Base-by-base conservation (phyloP, 2,329 filamentous ascomycete species). In the Xylariaceae sp. region DNA sequence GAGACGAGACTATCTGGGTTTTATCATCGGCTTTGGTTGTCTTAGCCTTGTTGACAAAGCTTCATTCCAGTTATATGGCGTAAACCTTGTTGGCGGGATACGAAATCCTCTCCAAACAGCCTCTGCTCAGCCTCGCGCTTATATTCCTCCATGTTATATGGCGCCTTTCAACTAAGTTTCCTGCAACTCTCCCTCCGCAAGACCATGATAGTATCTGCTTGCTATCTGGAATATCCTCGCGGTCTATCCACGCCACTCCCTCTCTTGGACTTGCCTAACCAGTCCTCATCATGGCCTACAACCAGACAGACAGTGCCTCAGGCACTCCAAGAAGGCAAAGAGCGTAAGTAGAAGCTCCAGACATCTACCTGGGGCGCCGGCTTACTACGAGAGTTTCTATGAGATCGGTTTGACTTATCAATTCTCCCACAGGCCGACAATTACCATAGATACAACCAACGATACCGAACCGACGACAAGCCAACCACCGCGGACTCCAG, bases 391-490 rank as follows among this genome's bases (percentile, higher is more conserved):
- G 16, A 16, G 14, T 27, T 45, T 27, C 22, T 22, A 14, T 16
- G 19, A 37, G 6, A 32, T n/a, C 16, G 35, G 22, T 49, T 51
- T 34, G 51, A 52, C 47, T 40, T 32, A 37, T 37, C 21, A 39
- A 19, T 19, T 14, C 27, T n/a, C 29, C 4, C 34, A 5, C 42
- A 64, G 62, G 37, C 64, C 64, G 50, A 67, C 64, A 34, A 67
- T 67, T 40, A 67, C 64, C n/a, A 64, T 67, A 45, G 60, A 67
- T 45, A 66, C 63, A 22, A 64, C 62, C 7, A 63, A 57, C 38
- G 60, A 61, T 44, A 53, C 46, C 23, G 55, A 63, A 23, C 50
- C 56, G 21, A 29, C 52, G n/a, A 40, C 49, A 25, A 50, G 52
- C 16, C 41, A 44, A 23, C 51, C 52, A 17, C 56, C 51, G 14